Evolutionary conservation across 768 basidiomycete species (phyloP).

Genomic region (Rhodotorula diobovata): DNA sequence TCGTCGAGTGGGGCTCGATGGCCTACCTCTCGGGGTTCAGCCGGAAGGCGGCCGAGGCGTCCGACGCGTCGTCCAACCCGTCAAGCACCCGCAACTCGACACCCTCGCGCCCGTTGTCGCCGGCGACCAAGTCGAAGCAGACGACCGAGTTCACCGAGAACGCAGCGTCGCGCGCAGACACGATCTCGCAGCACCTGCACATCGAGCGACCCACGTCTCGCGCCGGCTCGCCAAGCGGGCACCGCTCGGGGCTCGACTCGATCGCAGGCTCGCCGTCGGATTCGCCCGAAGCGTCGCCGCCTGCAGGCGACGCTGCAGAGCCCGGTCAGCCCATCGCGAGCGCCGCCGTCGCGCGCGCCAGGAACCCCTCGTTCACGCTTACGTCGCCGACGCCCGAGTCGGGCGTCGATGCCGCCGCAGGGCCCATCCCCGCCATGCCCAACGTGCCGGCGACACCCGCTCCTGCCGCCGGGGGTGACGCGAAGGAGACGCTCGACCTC

Average conservation of each 20-base stretch:
- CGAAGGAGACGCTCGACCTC: slow-evolving; percentile 13
- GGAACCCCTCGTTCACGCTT: slow-evolving; percentile 11
- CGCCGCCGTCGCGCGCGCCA: neutral
- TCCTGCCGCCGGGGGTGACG: slow-evolving; percentile 4
- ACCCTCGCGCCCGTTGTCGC: neutral
- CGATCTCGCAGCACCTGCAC: slow-evolving; percentile 30
- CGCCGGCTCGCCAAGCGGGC: neutral
- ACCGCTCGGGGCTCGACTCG: neutral
- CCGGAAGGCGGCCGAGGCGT: slow-evolving; percentile 13
- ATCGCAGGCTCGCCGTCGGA: neutral
- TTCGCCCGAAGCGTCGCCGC: slow-evolving; percentile 19
- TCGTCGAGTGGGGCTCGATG: slow-evolving; percentile 99
- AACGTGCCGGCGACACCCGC: neutral
- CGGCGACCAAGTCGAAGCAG: neutral
- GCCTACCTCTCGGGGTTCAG: slow-evolving; percentile 42
- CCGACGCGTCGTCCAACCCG: slow-evolving; percentile 5
- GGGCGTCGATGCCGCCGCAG: slow-evolving; percentile 1
- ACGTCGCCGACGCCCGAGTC: slow-evolving; percentile 26
- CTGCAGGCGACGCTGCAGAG: neutral
- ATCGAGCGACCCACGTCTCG: slow-evolving; percentile 25
- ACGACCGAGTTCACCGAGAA: neutral
- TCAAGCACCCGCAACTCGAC: neutral
- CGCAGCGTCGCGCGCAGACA: slow-evolving; percentile 22
- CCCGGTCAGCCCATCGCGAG: neutral
- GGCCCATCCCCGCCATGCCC: neutral